A percentile compares a stretch with the other conserved stretches of the same genome.
Evolutionary conservation across 495 filamentous ascomycete genomes (phyloP).

Genomic region (Haplographium delicatum): DNA sequence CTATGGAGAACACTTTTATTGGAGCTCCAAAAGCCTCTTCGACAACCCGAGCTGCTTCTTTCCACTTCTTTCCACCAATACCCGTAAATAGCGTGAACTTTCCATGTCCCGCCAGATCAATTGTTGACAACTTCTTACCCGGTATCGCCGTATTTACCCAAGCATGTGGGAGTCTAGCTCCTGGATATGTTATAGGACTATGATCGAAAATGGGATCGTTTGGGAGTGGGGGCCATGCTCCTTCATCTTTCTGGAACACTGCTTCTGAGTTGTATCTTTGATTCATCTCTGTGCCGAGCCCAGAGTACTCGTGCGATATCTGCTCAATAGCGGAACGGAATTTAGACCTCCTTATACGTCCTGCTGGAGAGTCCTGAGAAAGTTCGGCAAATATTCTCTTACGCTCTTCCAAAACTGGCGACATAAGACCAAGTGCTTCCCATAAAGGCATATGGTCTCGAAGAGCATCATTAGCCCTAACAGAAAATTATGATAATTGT

Average conservation of each 20-base stretch:
- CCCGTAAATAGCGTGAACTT: conserved; percentile 44
- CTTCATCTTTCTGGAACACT: conserved; percentile 36
- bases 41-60: conserved; percentile 34
- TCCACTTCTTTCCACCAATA: conserved; percentile 46
- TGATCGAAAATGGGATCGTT: conserved; percentile 32
- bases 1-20: conserved; percentile 41
- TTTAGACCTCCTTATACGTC: conserved; percentile 29
- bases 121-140: conserved; percentile 38
- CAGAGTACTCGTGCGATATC: conserved; percentile 43
- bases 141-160: conserved; percentile 45
- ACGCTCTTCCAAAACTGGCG: conserved; percentile 28
- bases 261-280: conserved; percentile 38
- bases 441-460: conserved; percentile 39
- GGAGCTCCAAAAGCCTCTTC: conserved; percentile 28
- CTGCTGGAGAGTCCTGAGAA: conserved; percentile 27
- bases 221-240: conserved; percentile 22
- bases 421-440: conserved; percentile 39
- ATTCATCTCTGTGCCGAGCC: conserved; percentile 46
- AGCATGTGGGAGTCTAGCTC: conserved; percentile 46
- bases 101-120: conserved; percentile 48
- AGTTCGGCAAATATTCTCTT: conserved; percentile 30
- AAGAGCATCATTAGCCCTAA: conserved; percentile 43
- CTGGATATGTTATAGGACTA: conserved; percentile 43
- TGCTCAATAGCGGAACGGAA: conserved; percentile 34
- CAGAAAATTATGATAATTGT: too few species aligned